Evolutionary conservation across 192 early-diverging fungal species (phyloP), one percentile per base, ranked within the genome.

Genomic region (Ambispora gerdemannii): DNA sequence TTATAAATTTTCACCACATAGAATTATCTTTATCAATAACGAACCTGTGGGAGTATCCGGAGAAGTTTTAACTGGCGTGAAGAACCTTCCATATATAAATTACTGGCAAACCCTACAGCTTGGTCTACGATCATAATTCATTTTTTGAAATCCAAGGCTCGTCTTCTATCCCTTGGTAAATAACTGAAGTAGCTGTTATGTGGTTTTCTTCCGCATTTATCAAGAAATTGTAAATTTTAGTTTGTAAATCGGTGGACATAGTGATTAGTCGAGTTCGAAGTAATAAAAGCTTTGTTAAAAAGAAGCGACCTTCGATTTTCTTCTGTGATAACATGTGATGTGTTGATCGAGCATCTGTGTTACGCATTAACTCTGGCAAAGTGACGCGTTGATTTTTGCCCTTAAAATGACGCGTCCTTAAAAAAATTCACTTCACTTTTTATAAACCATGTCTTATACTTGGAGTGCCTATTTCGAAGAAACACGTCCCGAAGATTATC

Each of bases 401-500:
- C n/a, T n/a, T n/a, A n/a, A n/a, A n/a, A n/a, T n/a, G n/a, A n/a
- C n/a, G n/a, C n/a, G n/a, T n/a, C n/a, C n/a, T n/a, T n/a, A n/a
- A n/a, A n/a, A n/a, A n/a, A n/a, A n/a, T n/a, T n/a, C n/a, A n/a
- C n/a, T n/a, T n/a, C n/a, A n/a, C n/a, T n/a, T n/a, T n/a, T n/a
- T 43, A 43, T 43, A 43, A 10, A 35, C 59, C 30, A 61, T 61
- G 59, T 61, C 59, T 13, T 19, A 50, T 50, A 65, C 13, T 50
- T 67, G 50, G 11, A 53, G 19, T 52, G 25, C 60, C 4, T 72
- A 72, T 58, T 72, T 72, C 55, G 31, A 50, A n/a, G 50, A 30
- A 31, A 63, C 25, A 33, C 60, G 4, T 10, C 49, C 47, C 49
- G 33, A 72, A 72, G 71, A 72, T 72, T 72, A 72, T 63, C 43